Evolutionary conservation across 805 yeast genomes (phyloP).

Genomic region (Kazachstania viticola): DNA sequence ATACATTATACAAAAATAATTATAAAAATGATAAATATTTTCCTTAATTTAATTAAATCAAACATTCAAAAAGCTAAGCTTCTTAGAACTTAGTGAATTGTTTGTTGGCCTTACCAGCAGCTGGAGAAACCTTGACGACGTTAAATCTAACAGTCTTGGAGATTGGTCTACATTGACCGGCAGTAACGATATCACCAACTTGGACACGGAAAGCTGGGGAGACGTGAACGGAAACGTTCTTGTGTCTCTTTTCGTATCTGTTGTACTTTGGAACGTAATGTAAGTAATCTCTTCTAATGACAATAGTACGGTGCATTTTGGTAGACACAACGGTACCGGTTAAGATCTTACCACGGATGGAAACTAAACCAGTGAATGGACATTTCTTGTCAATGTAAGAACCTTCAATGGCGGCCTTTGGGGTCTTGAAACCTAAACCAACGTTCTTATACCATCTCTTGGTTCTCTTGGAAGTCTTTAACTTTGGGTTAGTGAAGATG

Average conservation of each 20-base stretch:
- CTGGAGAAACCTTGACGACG: constrained; percentile 90
- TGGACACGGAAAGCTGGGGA: constrained; percentile 99
- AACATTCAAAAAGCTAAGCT: neutral
- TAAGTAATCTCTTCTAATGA: constrained; percentile 99
- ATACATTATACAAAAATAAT: constrained; percentile 6
- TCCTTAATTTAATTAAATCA: constrained; percentile 1
- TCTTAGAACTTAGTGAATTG: constrained; percentile 92
- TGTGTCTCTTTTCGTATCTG: constrained; percentile 99
- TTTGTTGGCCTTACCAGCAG: constrained; percentile 76
- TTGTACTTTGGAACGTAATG: constrained; percentile 99
- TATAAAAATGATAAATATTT: constrained; percentile 2
- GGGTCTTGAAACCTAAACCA: constrained; percentile 99
- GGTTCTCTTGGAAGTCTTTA: constrained; percentile 96
- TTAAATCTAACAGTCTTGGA: constrained; percentile 99
- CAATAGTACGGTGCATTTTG: constrained; percentile 99
- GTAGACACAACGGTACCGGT: constrained; percentile 99
- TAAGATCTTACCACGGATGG: constrained; percentile 99
- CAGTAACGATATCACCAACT: constrained; percentile 98
- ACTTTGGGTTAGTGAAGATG: constrained; percentile 99
- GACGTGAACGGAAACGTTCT: constrained; percentile 99
- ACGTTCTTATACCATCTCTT: constrained; percentile 99
- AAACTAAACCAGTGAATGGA: constrained; percentile 94
- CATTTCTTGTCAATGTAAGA: constrained; percentile 99
- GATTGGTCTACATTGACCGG: constrained; percentile 99
- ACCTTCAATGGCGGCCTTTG: constrained; percentile 96